Conservation (phyloP, 495 filamentous ascomycete genomes). For the Penicillium pulvis region DNA sequence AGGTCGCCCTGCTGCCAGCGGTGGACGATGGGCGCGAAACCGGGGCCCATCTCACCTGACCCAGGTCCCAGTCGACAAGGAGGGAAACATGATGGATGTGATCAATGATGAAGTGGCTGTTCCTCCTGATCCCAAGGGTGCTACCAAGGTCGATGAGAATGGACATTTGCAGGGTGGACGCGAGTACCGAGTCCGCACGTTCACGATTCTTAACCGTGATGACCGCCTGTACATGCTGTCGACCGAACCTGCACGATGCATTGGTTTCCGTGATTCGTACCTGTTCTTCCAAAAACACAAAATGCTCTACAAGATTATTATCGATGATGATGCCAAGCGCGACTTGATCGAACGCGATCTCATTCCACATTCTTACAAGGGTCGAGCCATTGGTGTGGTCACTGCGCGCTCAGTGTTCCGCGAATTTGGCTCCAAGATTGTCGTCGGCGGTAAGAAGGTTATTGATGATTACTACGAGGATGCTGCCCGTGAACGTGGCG, state of each 20-base stretch:
- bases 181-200: slow-evolving; percentile 92
- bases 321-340: slow-evolving; percentile 88
- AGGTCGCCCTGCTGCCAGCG: slow-evolving; percentile 68
- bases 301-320: slow-evolving; percentile 92
- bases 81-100: slow-evolving; percentile 90
- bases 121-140: slow-evolving; percentile 84
- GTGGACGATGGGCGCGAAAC: slow-evolving; percentile 64
- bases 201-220: slow-evolving; percentile 82
- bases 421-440: slow-evolving; percentile 91
- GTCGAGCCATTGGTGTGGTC: slow-evolving; percentile 94
- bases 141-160: slow-evolving; percentile 87
- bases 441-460: slow-evolving; percentile 85
- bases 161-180: slow-evolving; percentile 78
- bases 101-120: slow-evolving; percentile 88
- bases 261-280: slow-evolving; percentile 95
- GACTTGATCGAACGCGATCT: slow-evolving; percentile 92
- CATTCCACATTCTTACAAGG: slow-evolving; percentile 97
- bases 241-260: slow-evolving; percentile 93
- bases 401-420: slow-evolving; percentile 95
- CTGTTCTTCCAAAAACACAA: slow-evolving; percentile 98
- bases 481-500: slow-evolving; percentile 74
- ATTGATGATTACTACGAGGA: slow-evolving; percentile 87
- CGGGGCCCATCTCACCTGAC: slow-evolving; percentile 74
- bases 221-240: slow-evolving; percentile 95
- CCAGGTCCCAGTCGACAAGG: slow-evolving; percentile 88